Conservation (phyloP, 1,284 basidiomycete species). For the Erythrobasidium hasegawianum region DNA sequence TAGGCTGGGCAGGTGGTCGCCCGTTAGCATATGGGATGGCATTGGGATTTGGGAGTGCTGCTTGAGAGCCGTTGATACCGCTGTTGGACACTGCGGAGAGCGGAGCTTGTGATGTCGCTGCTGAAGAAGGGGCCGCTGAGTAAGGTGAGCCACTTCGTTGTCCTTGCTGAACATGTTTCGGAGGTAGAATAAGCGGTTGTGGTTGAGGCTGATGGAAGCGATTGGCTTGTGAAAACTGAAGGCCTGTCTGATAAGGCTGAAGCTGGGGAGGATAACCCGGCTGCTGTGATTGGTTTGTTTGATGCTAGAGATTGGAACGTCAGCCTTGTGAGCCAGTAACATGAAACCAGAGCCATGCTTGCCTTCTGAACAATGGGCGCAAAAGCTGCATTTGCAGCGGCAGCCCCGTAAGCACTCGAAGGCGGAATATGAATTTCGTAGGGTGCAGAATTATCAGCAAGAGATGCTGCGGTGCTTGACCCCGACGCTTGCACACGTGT, state of each 20-base stretch:
- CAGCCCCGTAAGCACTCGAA: neutral
- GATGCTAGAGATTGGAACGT: neutral
- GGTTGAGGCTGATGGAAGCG: constrained; percentile 2
- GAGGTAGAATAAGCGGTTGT: constrained; percentile 21
- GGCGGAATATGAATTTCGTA: neutral
- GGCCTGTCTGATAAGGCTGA: too few species aligned
- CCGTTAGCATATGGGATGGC: constrained; percentile 32
- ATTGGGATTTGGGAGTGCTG: neutral
- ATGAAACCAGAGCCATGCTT: too few species aligned
- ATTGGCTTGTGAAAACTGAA: too few species aligned
- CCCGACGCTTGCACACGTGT: constrained; percentile 7
- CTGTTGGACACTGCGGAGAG: neutral
- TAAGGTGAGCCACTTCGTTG: constrained; percentile 21
- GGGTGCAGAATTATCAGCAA: neutral
- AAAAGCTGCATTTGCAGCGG: neutral
- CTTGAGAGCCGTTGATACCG: neutral
- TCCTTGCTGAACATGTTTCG: constrained; percentile 9
- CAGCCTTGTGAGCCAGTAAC: too few species aligned
- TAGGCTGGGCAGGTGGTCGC: constrained; percentile 15
- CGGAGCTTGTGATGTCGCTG: constrained; percentile 7
- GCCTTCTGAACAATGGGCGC: neutral
- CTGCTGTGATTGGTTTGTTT: constrained; percentile 5
- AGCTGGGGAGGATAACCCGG: neutral
- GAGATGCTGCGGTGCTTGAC: neutral
- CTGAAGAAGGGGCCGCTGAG: neutral